phyloP scores from a whole-genome alignment of 257 asterid genomes.

The Solanum commersonii region DNA sequence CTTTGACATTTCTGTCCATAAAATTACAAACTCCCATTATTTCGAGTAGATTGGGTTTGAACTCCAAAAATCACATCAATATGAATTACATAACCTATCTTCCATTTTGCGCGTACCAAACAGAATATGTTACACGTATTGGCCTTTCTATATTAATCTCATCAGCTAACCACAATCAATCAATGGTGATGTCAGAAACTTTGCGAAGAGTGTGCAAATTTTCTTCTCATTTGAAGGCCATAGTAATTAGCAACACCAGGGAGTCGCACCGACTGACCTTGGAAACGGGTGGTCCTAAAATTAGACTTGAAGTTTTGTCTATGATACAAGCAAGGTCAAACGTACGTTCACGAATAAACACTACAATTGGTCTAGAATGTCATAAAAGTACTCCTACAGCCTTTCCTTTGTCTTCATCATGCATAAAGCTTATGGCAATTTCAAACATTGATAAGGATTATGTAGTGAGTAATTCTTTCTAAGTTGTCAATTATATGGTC shows the following conservation, averaged over 20 bases:
- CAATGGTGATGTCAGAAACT: neutral
- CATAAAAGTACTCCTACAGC: neutral
- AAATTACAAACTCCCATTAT: neutral
- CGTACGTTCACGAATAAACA: no score
- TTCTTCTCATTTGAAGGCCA: no score
- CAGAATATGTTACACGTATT: neutral
- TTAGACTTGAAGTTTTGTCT: no score
- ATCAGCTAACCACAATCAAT: neutral
- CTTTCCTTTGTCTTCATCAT: no score
- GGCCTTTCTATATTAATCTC: neutral
- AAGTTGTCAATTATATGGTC: neutral
- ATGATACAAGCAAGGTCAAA: no score
- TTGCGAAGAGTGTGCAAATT: no score
- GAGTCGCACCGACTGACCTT: no score
- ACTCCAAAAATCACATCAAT: neutral
- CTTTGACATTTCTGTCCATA: neutral
- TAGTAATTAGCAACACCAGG: no score
- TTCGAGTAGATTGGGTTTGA: neutral
- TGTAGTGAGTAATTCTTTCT: no score
- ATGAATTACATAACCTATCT: neutral
- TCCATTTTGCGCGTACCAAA: neutral
- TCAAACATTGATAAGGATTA: no score
- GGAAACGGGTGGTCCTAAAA: no score
- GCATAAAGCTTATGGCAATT: no score
- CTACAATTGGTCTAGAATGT: neutral